A percentile compares a stretch with the other conserved stretches of the same genome.
These are phyloP conservation scores for Anisodus acutangulus DNA, from an alignment of 257 asterid species.

Conservation along the genomic window DNA sequence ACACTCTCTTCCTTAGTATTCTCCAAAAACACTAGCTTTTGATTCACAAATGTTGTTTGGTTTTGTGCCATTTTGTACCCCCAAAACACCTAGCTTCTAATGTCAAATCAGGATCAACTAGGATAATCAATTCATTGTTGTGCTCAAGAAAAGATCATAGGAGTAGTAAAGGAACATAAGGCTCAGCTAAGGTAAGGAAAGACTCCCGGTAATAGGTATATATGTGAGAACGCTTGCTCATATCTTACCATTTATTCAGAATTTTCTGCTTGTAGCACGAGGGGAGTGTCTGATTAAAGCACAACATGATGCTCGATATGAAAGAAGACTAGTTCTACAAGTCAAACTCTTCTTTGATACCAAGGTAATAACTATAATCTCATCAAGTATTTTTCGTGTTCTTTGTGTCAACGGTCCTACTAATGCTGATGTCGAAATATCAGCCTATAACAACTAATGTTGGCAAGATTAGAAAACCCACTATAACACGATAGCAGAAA, in stretches of 20 bases:
- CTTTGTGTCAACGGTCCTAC: no score
- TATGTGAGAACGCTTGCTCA: not conserved
- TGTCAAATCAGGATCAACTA: not conserved
- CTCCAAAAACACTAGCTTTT: not conserved
- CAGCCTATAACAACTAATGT: no score
- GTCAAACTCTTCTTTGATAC: no score
- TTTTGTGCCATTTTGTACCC: not conserved
- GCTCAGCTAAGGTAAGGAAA: not conserved
- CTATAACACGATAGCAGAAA: not conserved
- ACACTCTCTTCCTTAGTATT: not conserved
- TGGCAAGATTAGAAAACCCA: no score
- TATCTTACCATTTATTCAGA: not conserved
- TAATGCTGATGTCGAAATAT: no score
- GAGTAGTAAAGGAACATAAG: not conserved
- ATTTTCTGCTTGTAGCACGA: not conserved
- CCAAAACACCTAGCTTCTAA: not conserved
- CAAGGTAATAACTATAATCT: no score
- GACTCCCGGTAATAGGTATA: not conserved
- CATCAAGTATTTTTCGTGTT: no score
- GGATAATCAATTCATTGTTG: not conserved
- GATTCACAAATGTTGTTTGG: not conserved
- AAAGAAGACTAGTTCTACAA: no score
- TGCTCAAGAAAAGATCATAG: not conserved
- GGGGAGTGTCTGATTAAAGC: not conserved
- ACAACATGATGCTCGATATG: not conserved